Evolutionary conservation across 2,329 filamentous ascomycete genomes (phyloP).

Genomic region (Ampelomyces quisqualis): DNA sequence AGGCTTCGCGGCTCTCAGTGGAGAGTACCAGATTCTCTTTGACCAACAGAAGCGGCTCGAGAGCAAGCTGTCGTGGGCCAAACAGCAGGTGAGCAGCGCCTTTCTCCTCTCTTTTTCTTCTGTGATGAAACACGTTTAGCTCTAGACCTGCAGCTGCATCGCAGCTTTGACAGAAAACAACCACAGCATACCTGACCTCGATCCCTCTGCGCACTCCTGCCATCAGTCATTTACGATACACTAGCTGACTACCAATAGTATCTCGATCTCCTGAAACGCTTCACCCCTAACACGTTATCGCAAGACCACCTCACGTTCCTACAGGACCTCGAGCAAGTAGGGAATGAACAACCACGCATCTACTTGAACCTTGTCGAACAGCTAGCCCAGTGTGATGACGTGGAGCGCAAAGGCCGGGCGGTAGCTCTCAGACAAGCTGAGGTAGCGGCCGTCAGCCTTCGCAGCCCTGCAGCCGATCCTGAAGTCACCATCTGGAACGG

Average conservation of each 20-base stretch:
- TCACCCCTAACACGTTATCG: slow-evolving; percentile 41
- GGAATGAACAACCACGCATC: slow-evolving; percentile 28
- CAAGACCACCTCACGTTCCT: slow-evolving; percentile 45
- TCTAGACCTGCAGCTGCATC: slow-evolving; percentile 54
- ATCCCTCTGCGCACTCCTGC: slow-evolving; percentile 3
- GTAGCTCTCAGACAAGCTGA: slow-evolving; percentile 40
- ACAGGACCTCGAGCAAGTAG: slow-evolving; percentile 42
- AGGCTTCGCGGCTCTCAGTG: slow-evolving; percentile 51
- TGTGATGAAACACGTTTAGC: slow-evolving; percentile 52
- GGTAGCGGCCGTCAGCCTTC: slow-evolving; percentile 32
- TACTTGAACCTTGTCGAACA: slow-evolving; percentile 39
- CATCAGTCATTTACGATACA: background rate
- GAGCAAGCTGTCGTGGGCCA: slow-evolving; percentile 50
- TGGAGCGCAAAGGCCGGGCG: slow-evolving; percentile 36
- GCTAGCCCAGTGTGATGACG: slow-evolving; percentile 38
- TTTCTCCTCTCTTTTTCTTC: slow-evolving; percentile 7
- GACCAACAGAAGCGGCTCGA: slow-evolving; percentile 49
- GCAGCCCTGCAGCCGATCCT: slow-evolving; percentile 20
- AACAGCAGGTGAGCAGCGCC: slow-evolving; percentile 49
- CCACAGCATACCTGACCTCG: slow-evolving; percentile 47
- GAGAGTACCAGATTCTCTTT: slow-evolving; percentile 51
- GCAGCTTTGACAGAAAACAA: slow-evolving; percentile 49
- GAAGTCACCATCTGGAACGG: slow-evolving; percentile 48
- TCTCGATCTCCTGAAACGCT: slow-evolving; percentile 44
- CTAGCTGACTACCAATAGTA: slow-evolving; percentile 38